phyloP scores from a whole-genome alignment of 805 yeast genomes.

The Ogataea chonburiensis region DNA sequence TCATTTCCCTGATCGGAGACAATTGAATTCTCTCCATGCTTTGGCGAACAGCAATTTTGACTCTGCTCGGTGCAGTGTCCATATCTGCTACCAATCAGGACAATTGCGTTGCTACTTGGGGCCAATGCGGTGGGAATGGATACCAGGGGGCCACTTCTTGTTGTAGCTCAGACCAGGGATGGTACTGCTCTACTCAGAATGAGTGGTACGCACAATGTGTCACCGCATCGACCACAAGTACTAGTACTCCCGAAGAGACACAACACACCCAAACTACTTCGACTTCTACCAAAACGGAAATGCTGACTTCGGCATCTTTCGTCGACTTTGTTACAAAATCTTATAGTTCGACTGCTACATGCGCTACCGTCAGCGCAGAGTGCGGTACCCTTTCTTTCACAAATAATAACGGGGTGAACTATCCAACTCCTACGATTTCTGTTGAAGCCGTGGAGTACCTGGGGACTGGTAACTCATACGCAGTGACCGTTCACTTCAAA shows the following conservation, averaged over 20 bases:
- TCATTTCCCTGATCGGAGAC: too few species aligned
- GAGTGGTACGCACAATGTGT: conserved; percentile 25
- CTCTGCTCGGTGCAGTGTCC: not conserved
- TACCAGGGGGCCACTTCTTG: conserved; percentile 17
- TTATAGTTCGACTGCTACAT: conserved; percentile 4
- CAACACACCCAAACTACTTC: too few species aligned
- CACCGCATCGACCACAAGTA: too few species aligned
- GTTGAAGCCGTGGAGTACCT: conserved; percentile 16
- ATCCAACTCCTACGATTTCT: conserved; percentile 21
- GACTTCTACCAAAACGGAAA: not conserved
- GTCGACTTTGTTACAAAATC: conserved; percentile 11
- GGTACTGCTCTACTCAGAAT: conserved; percentile 21
- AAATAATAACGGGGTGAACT: conserved; percentile 7
- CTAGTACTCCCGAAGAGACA: too few species aligned
- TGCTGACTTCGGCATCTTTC: not conserved
- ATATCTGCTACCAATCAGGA: conserved; percentile 2
- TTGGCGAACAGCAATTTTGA: not conserved
- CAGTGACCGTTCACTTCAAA: conserved; percentile 19
- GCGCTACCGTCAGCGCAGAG: conserved; percentile 1
- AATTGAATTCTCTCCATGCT: conserved; percentile 1
- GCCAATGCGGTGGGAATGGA: conserved; percentile 25
- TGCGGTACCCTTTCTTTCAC: conserved; percentile 22
- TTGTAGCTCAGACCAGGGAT: conserved; percentile 21
- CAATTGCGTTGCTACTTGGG: conserved; percentile 12
- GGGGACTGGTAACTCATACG: conserved; percentile 9